Base-by-base conservation (phyloP, 1,284 basidiomycete genomes). In the Wallemia mellicola region DNA sequence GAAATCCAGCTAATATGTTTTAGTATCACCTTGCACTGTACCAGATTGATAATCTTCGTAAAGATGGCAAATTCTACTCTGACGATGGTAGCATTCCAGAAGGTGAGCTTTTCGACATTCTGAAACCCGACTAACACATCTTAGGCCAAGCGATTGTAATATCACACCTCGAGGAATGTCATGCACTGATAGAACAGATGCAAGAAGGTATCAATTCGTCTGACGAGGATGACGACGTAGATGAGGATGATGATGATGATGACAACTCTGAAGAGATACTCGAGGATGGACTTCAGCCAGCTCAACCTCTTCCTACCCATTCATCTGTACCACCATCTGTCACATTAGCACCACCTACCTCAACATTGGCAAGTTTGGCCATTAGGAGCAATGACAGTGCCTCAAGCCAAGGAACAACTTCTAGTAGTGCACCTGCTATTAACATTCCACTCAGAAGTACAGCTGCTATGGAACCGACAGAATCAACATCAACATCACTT, bases 101-200 rank as follows among this genome's bases (percentile, higher is more conserved):
- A 27, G 33, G 60, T 54, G 24, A 11, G 57, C 22, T 64, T 22
- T 64, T 63, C 2, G 65, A 64, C 7, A 64, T 64, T n/a, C 62
- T 63, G 25, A 65, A 66, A 58, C 66, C 67, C 65, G 63, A 66
- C 54, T 61, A 73, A 74, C 17, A 84, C 86, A 86, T 86, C 0
- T 73, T 74, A 69, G 92, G 92, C 2, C 92, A 98, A 68, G 92
- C 87, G 24, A 91, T 96, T 65, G 77, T 99, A 60, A 86, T 89
- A 74, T 92, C 92, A 2, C 87, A 96, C 69, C 73, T 96, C 60
- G 88, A 84, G 65, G 92, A 99, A 71, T 94, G 91, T 62, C 91
- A 96, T 67, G 91, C 96, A 72, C 75, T 92, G 59, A 75, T 94
- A 17, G 86, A 91, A 71, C 57, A 27, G 5, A 25, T 54, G 28